A percentile compares a stretch with the other conserved stretches of the same genome.
phyloP scores from a whole-genome alignment of 352 stramenopile genomes.

The Phytophthora sp. region DNA sequence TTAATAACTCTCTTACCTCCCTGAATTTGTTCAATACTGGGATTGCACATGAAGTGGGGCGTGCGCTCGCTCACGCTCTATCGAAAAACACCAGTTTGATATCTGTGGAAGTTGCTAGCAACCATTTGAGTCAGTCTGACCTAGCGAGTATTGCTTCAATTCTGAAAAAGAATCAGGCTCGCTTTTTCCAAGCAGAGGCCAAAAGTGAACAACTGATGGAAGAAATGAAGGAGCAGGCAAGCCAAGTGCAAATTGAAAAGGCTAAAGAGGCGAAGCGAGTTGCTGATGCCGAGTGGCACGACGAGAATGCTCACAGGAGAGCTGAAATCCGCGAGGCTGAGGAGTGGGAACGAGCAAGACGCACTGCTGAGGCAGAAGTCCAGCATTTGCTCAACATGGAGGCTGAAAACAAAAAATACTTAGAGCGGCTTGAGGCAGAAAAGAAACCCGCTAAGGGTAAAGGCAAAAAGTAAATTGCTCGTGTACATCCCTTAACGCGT shows the following conservation, averaged over 20 bases:
- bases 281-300: slow-evolving; percentile 55
- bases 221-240: slow-evolving; percentile 37
- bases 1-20: slow-evolving; percentile 47
- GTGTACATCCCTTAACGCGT: too few relatives aligned
- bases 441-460: slow-evolving; percentile 59
- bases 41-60: slow-evolving; percentile 56
- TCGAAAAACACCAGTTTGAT: slow-evolving; percentile 57
- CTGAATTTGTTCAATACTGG: slow-evolving; percentile 71
- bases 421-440: slow-evolving; percentile 44
- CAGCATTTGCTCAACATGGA: slow-evolving; percentile 56
- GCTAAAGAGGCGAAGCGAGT: slow-evolving; percentile 41
- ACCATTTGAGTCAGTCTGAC: slow-evolving; percentile 54
- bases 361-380: slow-evolving; percentile 50
- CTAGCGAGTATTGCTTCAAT: slow-evolving; percentile 46
- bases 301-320: slow-evolving; percentile 55
- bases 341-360: slow-evolving; percentile 55
- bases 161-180: slow-evolving; percentile 52
- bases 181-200: slow-evolving; percentile 30
- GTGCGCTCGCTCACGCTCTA: slow-evolving; percentile 47
- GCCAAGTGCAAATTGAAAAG: slow-evolving; percentile 41
- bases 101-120: slow-evolving; percentile 55
- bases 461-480: slow-evolving; percentile 54
- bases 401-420: slow-evolving; percentile 61
- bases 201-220: slow-evolving; percentile 25
- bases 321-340: slow-evolving; percentile 50